Evolutionary conservation across 345 rosid genomes (phyloP).

Genomic region (Murraya koenigii): DNA sequence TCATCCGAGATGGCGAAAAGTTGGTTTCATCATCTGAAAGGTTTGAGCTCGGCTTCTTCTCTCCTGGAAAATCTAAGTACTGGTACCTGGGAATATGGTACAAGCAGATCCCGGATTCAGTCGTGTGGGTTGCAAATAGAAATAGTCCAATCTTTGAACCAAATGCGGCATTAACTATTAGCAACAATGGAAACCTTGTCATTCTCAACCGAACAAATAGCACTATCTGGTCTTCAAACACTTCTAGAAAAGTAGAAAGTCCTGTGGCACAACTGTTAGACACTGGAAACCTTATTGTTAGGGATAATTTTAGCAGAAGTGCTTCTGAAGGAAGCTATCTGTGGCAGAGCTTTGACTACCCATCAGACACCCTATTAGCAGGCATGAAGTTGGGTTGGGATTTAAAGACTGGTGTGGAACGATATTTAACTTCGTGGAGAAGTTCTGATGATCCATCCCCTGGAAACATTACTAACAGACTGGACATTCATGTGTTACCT

Average conservation of each 20-base stretch:
- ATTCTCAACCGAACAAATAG: constrained; percentile 17
- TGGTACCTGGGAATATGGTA: constrained; percentile 51
- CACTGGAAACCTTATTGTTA: constrained; percentile 45
- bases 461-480: constrained; percentile 17
- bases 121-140: constrained; percentile 51
- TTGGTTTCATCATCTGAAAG: not conserved
- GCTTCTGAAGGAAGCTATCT: not conserved
- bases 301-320: constrained; percentile 3
- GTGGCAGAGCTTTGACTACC: constrained; percentile 49
- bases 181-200: constrained; percentile 23
- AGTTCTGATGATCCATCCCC: constrained; percentile 35
- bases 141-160: constrained; percentile 22
- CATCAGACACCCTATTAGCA: constrained; percentile 5
- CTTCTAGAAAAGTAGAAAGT: constrained; percentile 5
- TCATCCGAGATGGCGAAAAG: not conserved
- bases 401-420: not conserved
- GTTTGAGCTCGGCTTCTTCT: too few species aligned
- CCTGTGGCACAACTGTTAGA: constrained; percentile 37
- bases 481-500: constrained; percentile 23
- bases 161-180: constrained; percentile 22
- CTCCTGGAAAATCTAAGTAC: not conserved
- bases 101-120: constrained; percentile 21
- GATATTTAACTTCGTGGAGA: constrained; percentile 35
- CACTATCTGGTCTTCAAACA: constrained; percentile 33
- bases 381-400: constrained; percentile 47